A percentile compares a stretch with the other conserved stretches of the same genome.
Conservation (phyloP, 306 rosid genomes). For the Casuarina glauca region DNA sequence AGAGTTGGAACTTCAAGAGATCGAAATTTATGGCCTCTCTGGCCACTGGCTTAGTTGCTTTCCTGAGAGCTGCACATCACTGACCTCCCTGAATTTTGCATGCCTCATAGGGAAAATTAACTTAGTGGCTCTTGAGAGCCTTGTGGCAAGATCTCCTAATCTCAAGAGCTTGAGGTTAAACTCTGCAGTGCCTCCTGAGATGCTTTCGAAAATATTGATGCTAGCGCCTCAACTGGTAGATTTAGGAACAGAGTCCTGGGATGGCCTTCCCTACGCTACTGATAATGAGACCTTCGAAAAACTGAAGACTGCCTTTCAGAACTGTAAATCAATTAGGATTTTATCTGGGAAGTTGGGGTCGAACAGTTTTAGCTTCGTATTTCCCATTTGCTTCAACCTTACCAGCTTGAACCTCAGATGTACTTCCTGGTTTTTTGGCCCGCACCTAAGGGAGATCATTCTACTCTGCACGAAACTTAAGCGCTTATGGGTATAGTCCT, state of each 20-base stretch:
- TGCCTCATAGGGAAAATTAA: slow-evolving; percentile 87
- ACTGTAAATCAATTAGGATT: slow-evolving; percentile 68
- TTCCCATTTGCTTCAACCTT: slow-evolving; percentile 61
- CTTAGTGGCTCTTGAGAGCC: slow-evolving; percentile 73
- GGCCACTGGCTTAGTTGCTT: slow-evolving; percentile 95
- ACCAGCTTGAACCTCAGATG: slow-evolving; percentile 84
- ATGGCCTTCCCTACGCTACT: slow-evolving; percentile 33
- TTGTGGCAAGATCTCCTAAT: slow-evolving; percentile 83
- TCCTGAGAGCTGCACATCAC: slow-evolving; percentile 80
- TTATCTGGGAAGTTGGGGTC: slow-evolving; percentile 85
- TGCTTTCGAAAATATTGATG: slow-evolving; percentile 55
- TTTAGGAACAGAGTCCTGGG: slow-evolving; percentile 73
- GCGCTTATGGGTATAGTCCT: slow-evolving; percentile 74
- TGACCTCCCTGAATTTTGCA: slow-evolving; percentile 80
- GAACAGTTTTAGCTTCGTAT: slow-evolving; percentile 50
- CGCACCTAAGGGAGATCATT: slow-evolving; percentile 55
- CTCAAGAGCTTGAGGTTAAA: slow-evolving; percentile 75
- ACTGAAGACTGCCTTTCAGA: slow-evolving; percentile 46
- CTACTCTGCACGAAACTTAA: slow-evolving; percentile 62
- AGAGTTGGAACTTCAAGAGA: slow-evolving; percentile 96
- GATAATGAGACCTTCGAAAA: slow-evolving; percentile 45
- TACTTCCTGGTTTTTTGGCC: slow-evolving; percentile 69
- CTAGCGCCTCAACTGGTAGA: slow-evolving; percentile 76
- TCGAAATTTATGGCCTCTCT: slow-evolving; percentile 73
- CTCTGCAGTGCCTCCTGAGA: slow-evolving; percentile 63